These are phyloP conservation scores for Scleromitrula shiraiana DNA, from an alignment of 2,329 filamentous ascomycete species.

Conservation along the genomic window DNA sequence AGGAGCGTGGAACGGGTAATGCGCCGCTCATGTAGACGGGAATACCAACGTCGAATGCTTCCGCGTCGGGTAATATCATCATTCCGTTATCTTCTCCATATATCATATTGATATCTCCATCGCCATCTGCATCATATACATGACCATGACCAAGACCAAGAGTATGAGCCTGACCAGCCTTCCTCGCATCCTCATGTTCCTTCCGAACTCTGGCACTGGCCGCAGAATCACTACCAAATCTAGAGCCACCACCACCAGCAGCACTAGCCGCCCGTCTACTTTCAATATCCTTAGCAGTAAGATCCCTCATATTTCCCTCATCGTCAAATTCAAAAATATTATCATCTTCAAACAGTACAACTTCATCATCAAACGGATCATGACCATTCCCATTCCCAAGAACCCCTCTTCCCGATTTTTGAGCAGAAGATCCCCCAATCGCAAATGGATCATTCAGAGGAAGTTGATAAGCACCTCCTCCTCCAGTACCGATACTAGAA, in stretches of 20 bases:
- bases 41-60: conserved; percentile 18
- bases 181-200: conserved; percentile 35
- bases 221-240: conserved; percentile 28
- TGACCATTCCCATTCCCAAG: conserved; percentile 29
- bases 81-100: conserved; percentile 31
- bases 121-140: conserved; percentile 20
- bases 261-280: conserved; percentile 13
- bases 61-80: conserved; percentile 25
- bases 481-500: conserved; percentile 35
- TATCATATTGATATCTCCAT: conserved; percentile 25
- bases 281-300: conserved; percentile 25
- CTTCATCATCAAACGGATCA: conserved; percentile 27
- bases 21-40: conserved; percentile 18
- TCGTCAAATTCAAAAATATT: conserved; percentile 50
- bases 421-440: conserved; percentile 27
- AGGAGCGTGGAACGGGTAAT: conserved; percentile 17
- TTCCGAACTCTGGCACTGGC: conserved; percentile 34
- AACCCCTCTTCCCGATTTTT: conserved; percentile 23
- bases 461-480: conserved; percentile 28
- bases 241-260: background rate
- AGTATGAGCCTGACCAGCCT: too few relatives aligned
- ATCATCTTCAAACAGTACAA: conserved; percentile 28
- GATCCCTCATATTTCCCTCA: conserved; percentile 49
- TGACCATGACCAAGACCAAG: conserved; percentile 14
- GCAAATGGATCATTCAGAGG: conserved; percentile 22